phyloP scores from a whole-genome alignment of 2,329 filamentous ascomycete genomes.

The Aspergillus sergii region DNA sequence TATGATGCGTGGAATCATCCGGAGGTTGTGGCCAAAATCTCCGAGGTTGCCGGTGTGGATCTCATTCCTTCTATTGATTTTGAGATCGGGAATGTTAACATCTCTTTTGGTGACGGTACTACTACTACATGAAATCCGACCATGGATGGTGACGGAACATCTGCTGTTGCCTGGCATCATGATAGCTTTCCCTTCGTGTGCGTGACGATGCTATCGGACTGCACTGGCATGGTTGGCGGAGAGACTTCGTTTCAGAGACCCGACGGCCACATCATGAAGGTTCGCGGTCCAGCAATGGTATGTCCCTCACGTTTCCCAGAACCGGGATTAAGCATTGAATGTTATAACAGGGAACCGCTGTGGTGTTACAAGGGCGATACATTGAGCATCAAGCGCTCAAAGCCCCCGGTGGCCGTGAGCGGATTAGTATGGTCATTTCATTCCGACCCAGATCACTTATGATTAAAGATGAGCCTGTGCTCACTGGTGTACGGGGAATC shows the following conservation, averaged over 20 bases:
- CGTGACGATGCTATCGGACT: conserved; percentile 66
- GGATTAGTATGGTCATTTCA: conserved; percentile 4
- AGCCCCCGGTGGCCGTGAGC: conserved; percentile 1
- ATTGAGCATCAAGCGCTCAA: conserved; percentile 6
- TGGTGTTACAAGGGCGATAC: conserved; percentile 8
- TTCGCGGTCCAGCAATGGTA: conserved; percentile 3
- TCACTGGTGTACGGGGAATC: neutral
- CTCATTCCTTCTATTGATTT: conserved; percentile 60
- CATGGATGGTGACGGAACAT: neutral
- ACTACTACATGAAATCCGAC: neutral
- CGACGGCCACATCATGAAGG: neutral
- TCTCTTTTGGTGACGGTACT: conserved; percentile 42
- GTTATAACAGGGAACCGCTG: neutral
- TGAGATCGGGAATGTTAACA: conserved; percentile 63
- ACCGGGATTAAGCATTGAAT: neutral
- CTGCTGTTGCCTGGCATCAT: conserved; percentile 12
- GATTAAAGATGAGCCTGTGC: neutral
- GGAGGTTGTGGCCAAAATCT: conserved; percentile 56
- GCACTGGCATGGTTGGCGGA: conserved; percentile 62
- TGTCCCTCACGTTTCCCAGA: neutral
- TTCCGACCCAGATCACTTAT: neutral
- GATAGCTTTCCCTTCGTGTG: conserved; percentile 69
- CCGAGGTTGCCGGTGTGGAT: conserved; percentile 60
- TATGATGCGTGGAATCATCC: conserved; percentile 58
- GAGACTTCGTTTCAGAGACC: conserved; percentile 46